Base-by-base conservation (phyloP, 805 yeast species). In the Middelhovenomyces tepae region DNA sequence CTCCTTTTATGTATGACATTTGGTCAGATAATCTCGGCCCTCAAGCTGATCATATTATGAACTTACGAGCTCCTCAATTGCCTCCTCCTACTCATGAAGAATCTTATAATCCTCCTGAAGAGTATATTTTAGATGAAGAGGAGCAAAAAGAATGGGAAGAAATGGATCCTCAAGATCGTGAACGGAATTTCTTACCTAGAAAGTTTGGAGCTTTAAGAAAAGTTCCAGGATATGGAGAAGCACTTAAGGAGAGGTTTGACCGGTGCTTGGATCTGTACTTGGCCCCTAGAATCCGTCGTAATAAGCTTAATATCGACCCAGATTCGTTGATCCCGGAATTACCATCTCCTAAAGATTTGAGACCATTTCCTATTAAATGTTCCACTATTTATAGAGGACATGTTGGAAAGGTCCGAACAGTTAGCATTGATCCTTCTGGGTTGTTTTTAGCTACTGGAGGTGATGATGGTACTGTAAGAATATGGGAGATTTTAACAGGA, bases 401-500 rank as follows among this genome's bases (percentile, higher is more conserved):
- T 55, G 61, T 62, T 27, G 94, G 79, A 27, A 78, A 78, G 49
- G 77, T 91, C 31, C 77, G 98, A 56, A 68, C 89, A 2, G 52
- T 91, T 18, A 73, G 87, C 6, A 71, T 89, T 30, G 94, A 89
- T 54, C 94, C 95, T 32, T 67, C 76, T 20, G 98, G 98, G 4
- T 67, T 80, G 47, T 91, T 95, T 91, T 65, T 91, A 36, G 98
- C 98, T 14, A 91, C 98, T 3, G 98, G 96, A 38, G 82, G 94
- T 11, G 97, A 91, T 55, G 98, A 91, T 55, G 97, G 97, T 35
- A 72, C 87, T 11, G 87, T 91, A 5, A 72, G 95, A 47, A 70
- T 91, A n/a, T 91, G 98, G 97, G 98, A 91, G 62, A 78, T 86
- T 13, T 62, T 86, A 39, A 84, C 96, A 4, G 98, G 98, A 29